A percentile compares a stretch with the other conserved stretches of the same genome.
Evolutionary conservation across 306 rosid species (phyloP).

Genomic region (Fagus crenata): DNA sequence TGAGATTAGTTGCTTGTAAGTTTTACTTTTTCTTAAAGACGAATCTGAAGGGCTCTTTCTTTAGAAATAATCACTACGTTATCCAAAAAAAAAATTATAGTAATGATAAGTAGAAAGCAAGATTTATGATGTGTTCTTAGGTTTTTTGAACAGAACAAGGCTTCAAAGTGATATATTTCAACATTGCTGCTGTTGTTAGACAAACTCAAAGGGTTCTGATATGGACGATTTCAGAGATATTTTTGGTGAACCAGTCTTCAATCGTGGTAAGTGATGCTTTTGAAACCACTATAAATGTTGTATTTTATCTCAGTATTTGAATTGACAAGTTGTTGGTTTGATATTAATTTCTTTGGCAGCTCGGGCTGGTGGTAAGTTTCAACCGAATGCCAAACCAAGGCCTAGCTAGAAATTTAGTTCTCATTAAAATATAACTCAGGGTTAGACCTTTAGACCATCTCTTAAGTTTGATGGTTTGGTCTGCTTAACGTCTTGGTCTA

Average conservation of each 20-base stretch:
- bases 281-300: background rate
- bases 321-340: background rate
- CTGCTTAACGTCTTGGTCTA: too few species aligned
- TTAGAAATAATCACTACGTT: too few species aligned
- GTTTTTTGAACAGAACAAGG: background rate
- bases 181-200: constrained; percentile 9
- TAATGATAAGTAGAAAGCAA: too few species aligned
- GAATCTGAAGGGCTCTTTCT: too few species aligned
- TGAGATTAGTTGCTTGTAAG: too few species aligned
- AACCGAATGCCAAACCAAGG: constrained; percentile 57
- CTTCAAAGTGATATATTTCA: background rate
- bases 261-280: constrained; percentile 37
- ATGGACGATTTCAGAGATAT: constrained; percentile 70
- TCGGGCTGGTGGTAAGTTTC: constrained; percentile 48
- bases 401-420: too few species aligned
- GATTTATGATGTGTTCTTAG: too few species aligned
- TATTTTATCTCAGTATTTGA: background rate
- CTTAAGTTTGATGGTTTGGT: too few species aligned
- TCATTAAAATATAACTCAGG: too few species aligned
- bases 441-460: too few species aligned
- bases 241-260: constrained; percentile 38
- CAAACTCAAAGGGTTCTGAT: constrained; percentile 4
- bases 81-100: too few species aligned
- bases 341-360: constrained; percentile 33
- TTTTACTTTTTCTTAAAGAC: too few species aligned